Evolutionary conservation across 768 basidiomycete genomes (phyloP), one percentile per base, ranked within the genome.

Genomic region (Pholiota conissans): DNA sequence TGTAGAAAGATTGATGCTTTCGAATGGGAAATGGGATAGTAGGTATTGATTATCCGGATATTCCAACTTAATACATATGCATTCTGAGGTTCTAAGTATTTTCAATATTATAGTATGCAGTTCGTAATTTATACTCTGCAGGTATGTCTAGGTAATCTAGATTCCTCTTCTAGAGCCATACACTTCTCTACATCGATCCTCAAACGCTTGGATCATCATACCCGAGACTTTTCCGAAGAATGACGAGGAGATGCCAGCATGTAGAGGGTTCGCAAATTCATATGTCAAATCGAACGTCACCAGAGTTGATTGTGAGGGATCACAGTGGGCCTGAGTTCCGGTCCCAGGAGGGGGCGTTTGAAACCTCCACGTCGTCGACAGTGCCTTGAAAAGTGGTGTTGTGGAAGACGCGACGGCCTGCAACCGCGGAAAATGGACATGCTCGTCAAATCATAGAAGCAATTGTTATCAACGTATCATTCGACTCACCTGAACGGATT

Each of bases 171-270:
- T 35, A 13, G 26, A 20, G 3, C 91, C 90, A 65, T 94, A 95
- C 5, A 96, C 76, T 50, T 80, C 75, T 55, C 78, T 45, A 70
- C 93, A 96, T 26, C 95, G 82, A 61, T 88, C 80, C 74, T 98
- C 95, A 64, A 99, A 99, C 1, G 95, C 95, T 52, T 87, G 76
- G 22, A 98, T 87, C 93, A 97, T 98, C 73, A 89, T 80, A 63
- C 84, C 84, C 3, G 91, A 91, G 4, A 97, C 87, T 67, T 90
- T 86, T 8, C 90, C 90, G 68, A 98, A 92, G 69, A 98, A 94
- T 3, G 86, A 76, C 20, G 87, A 80, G 3, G 92, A 91, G n/a
- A 95, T 80, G 4, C 85, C 81, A 2, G 92, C 89, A 68, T 98
- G 88, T 28, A 95, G 63, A 0, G 94, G 95, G 66, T 86, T 95